Evolutionary conservation across 257 asterid genomes (phyloP).

Genomic region (Solanum raphanifolium): DNA sequence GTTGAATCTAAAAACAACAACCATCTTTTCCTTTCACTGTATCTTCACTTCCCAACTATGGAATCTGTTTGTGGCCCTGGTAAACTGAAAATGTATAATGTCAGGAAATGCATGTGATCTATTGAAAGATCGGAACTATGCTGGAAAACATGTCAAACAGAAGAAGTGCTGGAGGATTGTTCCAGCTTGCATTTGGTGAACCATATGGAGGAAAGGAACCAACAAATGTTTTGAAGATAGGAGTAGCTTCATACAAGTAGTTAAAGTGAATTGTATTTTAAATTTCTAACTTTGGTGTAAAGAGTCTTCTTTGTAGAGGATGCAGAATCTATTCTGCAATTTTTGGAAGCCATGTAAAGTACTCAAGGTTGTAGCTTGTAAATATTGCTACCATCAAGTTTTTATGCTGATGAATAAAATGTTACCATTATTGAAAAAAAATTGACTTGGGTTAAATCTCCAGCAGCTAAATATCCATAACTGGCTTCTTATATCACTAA

Average conservation of each 20-base stretch:
- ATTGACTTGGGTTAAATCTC: background rate
- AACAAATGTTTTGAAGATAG: too few species aligned
- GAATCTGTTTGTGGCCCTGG: background rate
- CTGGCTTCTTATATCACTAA: background rate
- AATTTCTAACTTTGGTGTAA: too few species aligned
- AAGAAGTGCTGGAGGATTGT: background rate
- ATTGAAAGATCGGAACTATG: background rate
- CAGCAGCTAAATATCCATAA: background rate
- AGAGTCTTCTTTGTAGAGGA: background rate
- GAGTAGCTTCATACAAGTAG: too few species aligned
- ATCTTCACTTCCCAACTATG: background rate
- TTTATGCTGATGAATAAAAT: background rate
- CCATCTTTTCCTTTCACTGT: background rate
- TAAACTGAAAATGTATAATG: background rate
- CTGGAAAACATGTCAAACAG: background rate
- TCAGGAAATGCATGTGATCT: background rate
- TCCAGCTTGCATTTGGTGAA: background rate
- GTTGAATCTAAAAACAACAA: background rate
- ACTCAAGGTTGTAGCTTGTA: background rate
- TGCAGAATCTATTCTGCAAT: background rate
- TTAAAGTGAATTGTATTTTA: too few species aligned
- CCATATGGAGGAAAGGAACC: background rate
- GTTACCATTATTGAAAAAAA: background rate
- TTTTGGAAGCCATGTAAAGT: background rate
- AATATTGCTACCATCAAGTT: background rate